Base-by-base conservation (phyloP, 768 basidiomycete species). In the Coprinopsis marcescibilis region DNA sequence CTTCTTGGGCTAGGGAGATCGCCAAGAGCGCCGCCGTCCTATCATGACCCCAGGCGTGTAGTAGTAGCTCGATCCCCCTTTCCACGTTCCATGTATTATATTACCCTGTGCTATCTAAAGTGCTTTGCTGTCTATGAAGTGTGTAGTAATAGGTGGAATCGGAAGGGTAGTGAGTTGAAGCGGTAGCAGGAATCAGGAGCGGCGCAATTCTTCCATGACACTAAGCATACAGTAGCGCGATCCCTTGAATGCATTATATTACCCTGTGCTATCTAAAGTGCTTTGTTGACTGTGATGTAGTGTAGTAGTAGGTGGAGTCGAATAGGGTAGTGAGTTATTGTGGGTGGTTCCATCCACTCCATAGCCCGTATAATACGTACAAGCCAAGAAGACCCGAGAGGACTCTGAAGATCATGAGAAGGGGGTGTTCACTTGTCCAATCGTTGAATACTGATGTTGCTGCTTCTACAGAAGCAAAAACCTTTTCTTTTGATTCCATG, bases 1-100 rank as follows among this genome's bases (percentile, higher is more conserved):
- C 75, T 8, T 66, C 65, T 2, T 89, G 87, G 87, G 81, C 83
- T 4, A 60, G 71, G 51, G 76, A 78, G 19, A 71, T 87, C 19
- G 58, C 85, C 30, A 69, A 17, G 19, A 10, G 30, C 30, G 30
- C n/a, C 30, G 30, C n/a, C 19, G 15, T 40, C 19, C 30, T 32
- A 30, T 43, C 24, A 43, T 43, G 6, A n/a, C 41, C n/a, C 12
- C 14, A 4, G 4, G 13, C 30, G 41, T 43, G 11, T 30, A 10
- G 30, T 32, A 8, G 30, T 32, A 32, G 10, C 30, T 32, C n/a
- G 30, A n/a, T 8, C n/a, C n/a, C n/a, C 8, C 5, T 23, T 8
- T 7, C n/a, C n/a, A n/a, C 8, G 8, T 32, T 32, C 8, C n/a
- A 32, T 32, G 8, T 32, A 8, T 32, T 8, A n/a, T 32, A n/a